phyloP scores from a whole-genome alignment of 208 protist species.

The Trypanosoma brucei region DNA sequence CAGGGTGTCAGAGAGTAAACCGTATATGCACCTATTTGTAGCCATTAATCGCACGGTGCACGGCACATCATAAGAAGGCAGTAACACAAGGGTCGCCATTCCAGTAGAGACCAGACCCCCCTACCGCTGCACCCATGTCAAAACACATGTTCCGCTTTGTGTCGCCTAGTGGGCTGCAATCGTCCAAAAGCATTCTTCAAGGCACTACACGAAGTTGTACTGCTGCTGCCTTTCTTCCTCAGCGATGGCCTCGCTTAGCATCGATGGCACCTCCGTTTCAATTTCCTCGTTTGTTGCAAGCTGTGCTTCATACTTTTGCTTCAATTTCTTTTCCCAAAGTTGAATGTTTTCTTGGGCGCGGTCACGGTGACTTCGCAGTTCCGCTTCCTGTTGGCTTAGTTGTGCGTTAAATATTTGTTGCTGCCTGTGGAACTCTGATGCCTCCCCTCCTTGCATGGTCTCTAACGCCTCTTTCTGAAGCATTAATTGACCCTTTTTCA shows the following conservation, averaged over 20 bases:
- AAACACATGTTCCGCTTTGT: too few species aligned
- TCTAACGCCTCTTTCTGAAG: conserved; percentile 75
- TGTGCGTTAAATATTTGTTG: conserved; percentile 35
- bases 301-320: conserved; percentile 51
- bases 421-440: conserved; percentile 45
- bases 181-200: too few species aligned
- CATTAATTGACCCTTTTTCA: conserved; percentile 57
- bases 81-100: too few species aligned
- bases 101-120: too few species aligned
- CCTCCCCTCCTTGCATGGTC: conserved; percentile 31
- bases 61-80: too few species aligned
- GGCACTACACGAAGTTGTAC: conserved; percentile 13
- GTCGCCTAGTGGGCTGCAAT: too few species aligned
- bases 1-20: too few species aligned
- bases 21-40: too few species aligned
- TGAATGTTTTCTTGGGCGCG: conserved; percentile 37
- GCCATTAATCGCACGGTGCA: too few species aligned
- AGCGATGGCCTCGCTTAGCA: conserved; percentile 67
- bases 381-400: conserved; percentile 31
- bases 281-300: conserved; percentile 55
- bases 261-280: conserved; percentile 60
- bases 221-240: conserved; percentile 55
- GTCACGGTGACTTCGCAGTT: conserved; percentile 38
- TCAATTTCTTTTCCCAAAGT: conserved; percentile 42
- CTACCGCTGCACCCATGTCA: too few species aligned